phyloP scores from a whole-genome alignment of 2,329 filamentous ascomycete species.

The Xylariomycetidae sp. region DNA sequence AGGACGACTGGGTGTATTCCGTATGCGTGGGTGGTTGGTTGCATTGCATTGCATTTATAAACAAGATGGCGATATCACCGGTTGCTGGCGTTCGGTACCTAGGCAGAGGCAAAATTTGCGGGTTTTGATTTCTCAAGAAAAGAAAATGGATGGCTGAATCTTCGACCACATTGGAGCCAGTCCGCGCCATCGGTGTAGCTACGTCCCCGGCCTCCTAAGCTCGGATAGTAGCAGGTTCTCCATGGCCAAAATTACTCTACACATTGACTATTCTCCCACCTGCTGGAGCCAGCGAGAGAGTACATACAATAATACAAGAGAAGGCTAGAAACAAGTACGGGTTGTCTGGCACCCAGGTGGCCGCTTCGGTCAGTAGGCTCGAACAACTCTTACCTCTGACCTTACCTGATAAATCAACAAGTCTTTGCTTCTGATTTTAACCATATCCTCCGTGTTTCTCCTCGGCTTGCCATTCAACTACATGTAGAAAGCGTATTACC shows the following conservation, averaged over 20 bases:
- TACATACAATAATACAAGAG: slow-evolving; percentile 4
- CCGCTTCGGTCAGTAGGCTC: slow-evolving; percentile 22
- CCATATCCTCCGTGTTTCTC: slow-evolving; percentile 9
- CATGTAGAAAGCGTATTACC: slow-evolving; percentile 22
- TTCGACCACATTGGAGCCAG: no score
- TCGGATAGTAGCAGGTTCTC: no score
- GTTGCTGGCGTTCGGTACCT: no score
- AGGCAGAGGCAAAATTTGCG: no score
- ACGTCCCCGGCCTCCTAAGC: no score
- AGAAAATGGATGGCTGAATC: no score
- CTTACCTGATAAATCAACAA: slow-evolving; percentile 39
- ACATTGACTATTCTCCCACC: no score
- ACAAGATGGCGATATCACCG: no score
- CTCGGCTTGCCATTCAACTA: slow-evolving; percentile 20
- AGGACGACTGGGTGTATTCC: slow-evolving; percentile 19
- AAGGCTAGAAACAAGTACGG: slow-evolving; percentile 6
- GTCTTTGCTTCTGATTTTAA: slow-evolving; percentile 11
- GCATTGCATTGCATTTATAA: slow-evolving; percentile 5
- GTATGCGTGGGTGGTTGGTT: slow-evolving; percentile 7
- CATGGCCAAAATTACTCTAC: no score
- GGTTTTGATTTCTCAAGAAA: no score
- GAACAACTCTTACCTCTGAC: slow-evolving; percentile 50
- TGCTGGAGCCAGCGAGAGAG: no score
- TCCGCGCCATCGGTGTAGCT: no score
- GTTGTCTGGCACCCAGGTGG: slow-evolving; percentile 3